Percentiles rank a stretch among this genome's conserved stretches.
phyloP scores from a whole-genome alignment of 371 early-diverging fungal genomes.

The Phascolomyces articulosus region DNA sequence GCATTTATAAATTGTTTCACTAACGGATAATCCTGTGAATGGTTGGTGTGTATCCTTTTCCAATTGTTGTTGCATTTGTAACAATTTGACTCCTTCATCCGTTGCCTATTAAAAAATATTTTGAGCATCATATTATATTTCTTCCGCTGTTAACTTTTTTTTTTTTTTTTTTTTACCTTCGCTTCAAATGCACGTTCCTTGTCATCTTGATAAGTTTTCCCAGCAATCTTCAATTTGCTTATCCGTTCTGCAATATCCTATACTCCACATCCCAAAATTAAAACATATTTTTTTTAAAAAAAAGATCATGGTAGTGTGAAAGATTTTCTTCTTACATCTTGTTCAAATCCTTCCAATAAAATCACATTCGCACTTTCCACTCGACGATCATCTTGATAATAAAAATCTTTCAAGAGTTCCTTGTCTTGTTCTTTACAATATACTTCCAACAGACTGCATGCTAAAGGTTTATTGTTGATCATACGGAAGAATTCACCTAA shows the following conservation, averaged over 20 bases:
- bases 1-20: conserved; percentile 85
- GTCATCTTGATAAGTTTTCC: conserved; percentile 75
- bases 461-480: conserved; percentile 81
- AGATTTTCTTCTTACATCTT: conserved; percentile 52
- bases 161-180: conserved; percentile 51
- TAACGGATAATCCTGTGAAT: conserved; percentile 78
- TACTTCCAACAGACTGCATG: conserved; percentile 80
- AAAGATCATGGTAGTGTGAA: too few species aligned
- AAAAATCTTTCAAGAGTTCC: conserved; percentile 87
- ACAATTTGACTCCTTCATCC: conserved; percentile 76
- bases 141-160: conserved; percentile 8
- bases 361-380: conserved; percentile 75
- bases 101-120: conserved; percentile 68
- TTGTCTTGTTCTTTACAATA: conserved; percentile 80
- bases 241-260: conserved; percentile 63
- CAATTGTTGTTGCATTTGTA: conserved; percentile 73
- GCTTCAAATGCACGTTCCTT: conserved; percentile 75
- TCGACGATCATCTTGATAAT: conserved; percentile 92
- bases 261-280: too few species aligned
- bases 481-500: conserved; percentile 90
- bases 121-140: not conserved
- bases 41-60: conserved; percentile 71
- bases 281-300: too few species aligned
- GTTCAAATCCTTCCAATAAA: conserved; percentile 62
- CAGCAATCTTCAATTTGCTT: conserved; percentile 69